These are phyloP conservation scores for Lasiodiplodia citricola DNA, from an alignment of 2,329 filamentous ascomycete species.

Conservation along the genomic window DNA sequence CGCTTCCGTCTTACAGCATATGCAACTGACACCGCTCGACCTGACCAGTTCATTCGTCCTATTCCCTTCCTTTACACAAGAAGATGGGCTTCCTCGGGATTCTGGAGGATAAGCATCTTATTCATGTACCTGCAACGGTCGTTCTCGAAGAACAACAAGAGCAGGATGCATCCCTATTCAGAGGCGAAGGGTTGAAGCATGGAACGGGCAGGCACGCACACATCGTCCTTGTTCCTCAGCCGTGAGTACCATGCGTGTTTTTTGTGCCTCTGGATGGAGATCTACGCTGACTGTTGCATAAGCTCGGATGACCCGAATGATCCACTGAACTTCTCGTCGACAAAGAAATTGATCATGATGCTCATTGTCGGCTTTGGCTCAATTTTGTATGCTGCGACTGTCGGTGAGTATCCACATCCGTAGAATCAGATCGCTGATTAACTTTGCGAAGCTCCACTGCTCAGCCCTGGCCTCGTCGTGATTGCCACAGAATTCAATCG, in stretches of 20 bases:
- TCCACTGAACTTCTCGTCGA: slow-evolving; percentile 41
- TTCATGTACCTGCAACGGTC: slow-evolving; percentile 43
- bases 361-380: slow-evolving; percentile 41
- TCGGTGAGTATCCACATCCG: background rate
- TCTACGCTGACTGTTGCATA: background rate
- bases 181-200: slow-evolving; percentile 36
- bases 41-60: background rate
- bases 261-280: background rate
- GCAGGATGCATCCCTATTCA: slow-evolving; percentile 28
- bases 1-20: background rate
- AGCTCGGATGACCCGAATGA: slow-evolving; percentile 43
- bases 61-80: background rate
- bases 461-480: slow-evolving; percentile 43
- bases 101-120: slow-evolving; percentile 39
- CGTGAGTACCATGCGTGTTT: slow-evolving; percentile 31
- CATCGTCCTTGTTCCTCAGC: slow-evolving; percentile 42
- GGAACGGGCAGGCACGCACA: slow-evolving; percentile 40
- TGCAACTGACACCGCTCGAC: background rate
- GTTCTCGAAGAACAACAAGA: slow-evolving; percentile 37
- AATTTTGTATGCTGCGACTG: slow-evolving; percentile 37
- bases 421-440: slow-evolving; percentile 17
- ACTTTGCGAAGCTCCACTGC: slow-evolving; percentile 35
- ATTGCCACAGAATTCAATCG: slow-evolving; percentile 39
- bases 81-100: slow-evolving; percentile 43
- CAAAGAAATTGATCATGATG: slow-evolving; percentile 42